Conservation (phyloP, 805 yeast species). For the Blastobotrys parvus region DNA sequence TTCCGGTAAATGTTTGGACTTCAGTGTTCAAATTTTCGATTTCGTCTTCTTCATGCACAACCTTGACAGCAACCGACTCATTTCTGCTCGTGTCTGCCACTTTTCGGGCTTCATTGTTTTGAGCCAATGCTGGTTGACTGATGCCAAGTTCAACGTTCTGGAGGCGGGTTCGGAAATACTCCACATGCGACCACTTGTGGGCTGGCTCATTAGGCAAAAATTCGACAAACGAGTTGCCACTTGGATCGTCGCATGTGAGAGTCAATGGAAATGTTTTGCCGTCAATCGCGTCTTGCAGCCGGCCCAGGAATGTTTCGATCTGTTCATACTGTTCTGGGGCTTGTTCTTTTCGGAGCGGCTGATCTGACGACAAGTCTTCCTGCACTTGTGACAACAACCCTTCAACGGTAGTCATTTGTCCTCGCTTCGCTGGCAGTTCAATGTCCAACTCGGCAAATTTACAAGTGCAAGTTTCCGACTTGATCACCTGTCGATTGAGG, state of each 20-base stretch:
- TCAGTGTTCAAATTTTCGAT: conserved; percentile 83
- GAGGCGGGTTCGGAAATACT: conserved; percentile 77
- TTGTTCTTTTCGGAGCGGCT: conserved; percentile 61
- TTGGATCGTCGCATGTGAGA: conserved; percentile 78
- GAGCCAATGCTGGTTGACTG: conserved; percentile 38
- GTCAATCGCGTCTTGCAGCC: conserved; percentile 50
- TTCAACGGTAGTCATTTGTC: conserved; percentile 87
- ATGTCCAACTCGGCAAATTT: conserved; percentile 77
- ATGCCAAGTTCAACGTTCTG: conserved; percentile 83
- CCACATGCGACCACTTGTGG: conserved; percentile 82
- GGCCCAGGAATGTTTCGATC: conserved; percentile 57
- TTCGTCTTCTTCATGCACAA: conserved; percentile 35
- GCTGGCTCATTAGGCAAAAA: conserved; percentile 77
- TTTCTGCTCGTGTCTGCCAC: conserved; percentile 23
- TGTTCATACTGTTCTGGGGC: conserved; percentile 72
- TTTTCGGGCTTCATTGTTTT: neutral
- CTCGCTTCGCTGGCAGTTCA: conserved; percentile 92
- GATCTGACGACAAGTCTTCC: conserved; percentile 72
- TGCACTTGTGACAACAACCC: conserved; percentile 81
- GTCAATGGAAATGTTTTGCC: conserved; percentile 72
- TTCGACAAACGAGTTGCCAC: conserved; percentile 97
- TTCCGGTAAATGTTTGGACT: conserved; percentile 85
- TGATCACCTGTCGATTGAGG: conserved; percentile 83
- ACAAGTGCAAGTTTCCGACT: conserved; percentile 78
- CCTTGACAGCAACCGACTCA: conserved; percentile 21